Evolutionary conservation across 768 basidiomycete species (phyloP), one percentile per base, ranked within the genome.

Genomic region (Zangia roseola): DNA sequence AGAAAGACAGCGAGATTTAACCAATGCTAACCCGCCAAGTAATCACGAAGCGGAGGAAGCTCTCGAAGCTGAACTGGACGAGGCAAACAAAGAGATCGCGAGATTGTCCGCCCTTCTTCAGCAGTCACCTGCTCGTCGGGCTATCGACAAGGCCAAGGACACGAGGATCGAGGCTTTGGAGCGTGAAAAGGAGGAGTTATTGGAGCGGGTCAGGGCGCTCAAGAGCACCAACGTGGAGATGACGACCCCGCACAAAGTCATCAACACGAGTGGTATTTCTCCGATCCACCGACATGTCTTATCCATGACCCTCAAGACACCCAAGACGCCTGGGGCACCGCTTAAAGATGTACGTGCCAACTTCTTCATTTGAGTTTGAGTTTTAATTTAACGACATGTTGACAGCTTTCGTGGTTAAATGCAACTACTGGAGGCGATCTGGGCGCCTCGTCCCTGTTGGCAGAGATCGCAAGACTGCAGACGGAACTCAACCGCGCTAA

Each of bases 291-390:
- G 87, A 16, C 86, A 84, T 30, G 79, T 83, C 21, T 64, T 90
- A 40, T 77, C 80, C 34, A 77, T 88, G 80, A 83, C 83, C 14
- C 65, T 88, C 49, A 77, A 77, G 57, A 77, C 78, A 34, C 88
- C 91, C 19, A 82, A 76, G 65, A 91, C 91, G 0, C 89, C 90
- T 37, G 90, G 90, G 31, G 86, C 75, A 3, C 88, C 91, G 6
- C 67, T 92, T 39, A 74, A 74, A 74, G 90, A 92, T 53, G 91
- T 91, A 65, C 58, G 83, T 69, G 26, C 19, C 35, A 7, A 12
- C 33, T 9, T n/a, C n/a, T 12, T 44, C 31, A 16, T 48, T 13
- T 13, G 38, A 20, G n/a, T n/a, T n/a, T n/a, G n/a, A n/a, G n/a
- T n/a, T n/a, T n/a, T n/a, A n/a, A n/a, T n/a, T n/a, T n/a, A n/a